Conservation (phyloP, 1,284 basidiomycete genomes). For the Moesziomyces sp. region DNA sequence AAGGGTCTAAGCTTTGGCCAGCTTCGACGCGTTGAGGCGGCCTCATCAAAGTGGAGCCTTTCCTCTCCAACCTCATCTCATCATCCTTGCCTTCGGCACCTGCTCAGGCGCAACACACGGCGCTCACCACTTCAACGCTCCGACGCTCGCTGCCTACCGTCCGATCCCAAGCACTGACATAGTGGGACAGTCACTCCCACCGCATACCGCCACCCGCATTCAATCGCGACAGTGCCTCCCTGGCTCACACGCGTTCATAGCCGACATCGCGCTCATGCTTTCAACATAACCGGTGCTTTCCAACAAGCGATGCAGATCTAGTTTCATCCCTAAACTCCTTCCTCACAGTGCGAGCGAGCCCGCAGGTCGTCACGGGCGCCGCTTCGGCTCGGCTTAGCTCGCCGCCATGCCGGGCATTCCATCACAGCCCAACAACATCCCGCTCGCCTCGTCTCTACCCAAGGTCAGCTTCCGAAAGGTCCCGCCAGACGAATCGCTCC, state of each 20-base stretch:
- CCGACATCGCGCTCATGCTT: not conserved
- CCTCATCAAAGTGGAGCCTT: no score
- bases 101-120: not conserved
- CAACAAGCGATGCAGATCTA: not conserved
- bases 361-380: no score
- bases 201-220: not conserved
- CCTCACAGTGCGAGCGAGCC: no score
- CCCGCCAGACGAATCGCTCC: conserved; percentile 47
- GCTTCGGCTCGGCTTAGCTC: not conserved
- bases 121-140: not conserved
- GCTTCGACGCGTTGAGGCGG: no score
- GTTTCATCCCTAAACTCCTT: no score
- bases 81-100: not conserved
- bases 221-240: not conserved
- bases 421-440: conserved; percentile 56
- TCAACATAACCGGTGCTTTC: no score
- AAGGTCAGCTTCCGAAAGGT: conserved; percentile 61
- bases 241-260: not conserved
- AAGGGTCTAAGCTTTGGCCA: not conserved
- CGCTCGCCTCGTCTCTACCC: conserved; percentile 57
- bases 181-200: no score
- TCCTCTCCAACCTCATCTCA: not conserved
- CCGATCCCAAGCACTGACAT: no score
- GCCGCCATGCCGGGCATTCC: conserved; percentile 46
- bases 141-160: no score